A percentile compares a stretch with the other conserved stretches of the same genome.
These are phyloP conservation scores for Lichtheimia corymbifera DNA, from an alignment of 371 early-diverging fungal genomes.

Conservation along the genomic window DNA sequence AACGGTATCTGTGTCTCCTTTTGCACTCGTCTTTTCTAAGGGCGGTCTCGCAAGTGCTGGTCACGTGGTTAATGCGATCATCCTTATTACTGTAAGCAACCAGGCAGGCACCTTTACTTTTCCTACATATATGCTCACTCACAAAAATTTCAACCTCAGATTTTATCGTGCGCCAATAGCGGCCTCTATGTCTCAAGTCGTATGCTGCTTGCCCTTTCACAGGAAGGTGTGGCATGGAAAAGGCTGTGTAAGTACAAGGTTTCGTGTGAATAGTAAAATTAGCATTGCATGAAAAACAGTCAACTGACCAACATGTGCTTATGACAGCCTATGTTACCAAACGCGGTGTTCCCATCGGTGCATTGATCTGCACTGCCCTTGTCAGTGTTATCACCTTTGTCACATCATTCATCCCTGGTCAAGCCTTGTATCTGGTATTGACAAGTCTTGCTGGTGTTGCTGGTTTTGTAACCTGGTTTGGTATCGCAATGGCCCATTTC, in stretches of 20 bases:
- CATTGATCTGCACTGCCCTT: constrained; percentile 52
- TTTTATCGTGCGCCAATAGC: constrained; percentile 73
- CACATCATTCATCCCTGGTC: constrained; percentile 51
- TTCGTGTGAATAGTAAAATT: too few relatives aligned
- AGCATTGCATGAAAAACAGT: too few relatives aligned
- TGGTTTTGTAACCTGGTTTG: constrained; percentile 68
- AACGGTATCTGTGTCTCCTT: constrained; percentile 63
- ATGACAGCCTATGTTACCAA: constrained; percentile 40
- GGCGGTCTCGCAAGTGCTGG: constrained; percentile 64
- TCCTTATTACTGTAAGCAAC: constrained; percentile 60
- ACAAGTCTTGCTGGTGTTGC: constrained; percentile 32
- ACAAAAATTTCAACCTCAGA: constrained; percentile 8
- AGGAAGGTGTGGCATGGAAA: constrained; percentile 64
- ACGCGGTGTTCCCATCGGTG: constrained; percentile 64
- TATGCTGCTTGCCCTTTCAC: constrained; percentile 62
- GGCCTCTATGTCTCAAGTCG: constrained; percentile 72
- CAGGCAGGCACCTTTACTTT: neutral
- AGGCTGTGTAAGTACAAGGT: constrained; percentile 40
- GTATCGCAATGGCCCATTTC: constrained; percentile 72
- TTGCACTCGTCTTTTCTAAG: constrained; percentile 65
- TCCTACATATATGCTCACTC: neutral
- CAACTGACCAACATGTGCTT: too few relatives aligned
- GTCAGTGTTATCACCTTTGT: constrained; percentile 58
- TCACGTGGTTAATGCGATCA: constrained; percentile 72
- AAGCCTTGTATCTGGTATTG: constrained; percentile 32